These are phyloP conservation scores for Fragaria nilgerrensis DNA, from an alignment of 306 rosid genomes.

Conservation along the genomic window DNA sequence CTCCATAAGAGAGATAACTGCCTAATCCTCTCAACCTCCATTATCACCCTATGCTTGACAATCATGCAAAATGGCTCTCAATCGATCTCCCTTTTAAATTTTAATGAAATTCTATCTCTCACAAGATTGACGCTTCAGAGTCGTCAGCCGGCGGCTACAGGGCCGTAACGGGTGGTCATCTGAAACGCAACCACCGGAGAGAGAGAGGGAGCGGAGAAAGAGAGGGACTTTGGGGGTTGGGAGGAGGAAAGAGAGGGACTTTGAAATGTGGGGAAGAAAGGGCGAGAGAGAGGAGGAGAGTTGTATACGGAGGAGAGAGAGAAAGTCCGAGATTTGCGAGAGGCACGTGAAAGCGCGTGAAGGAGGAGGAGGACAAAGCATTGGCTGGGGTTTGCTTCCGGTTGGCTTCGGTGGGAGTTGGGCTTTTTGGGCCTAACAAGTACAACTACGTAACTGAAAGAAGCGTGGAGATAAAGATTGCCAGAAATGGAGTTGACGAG, in stretches of 20 bases:
- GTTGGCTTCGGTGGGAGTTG: not conserved
- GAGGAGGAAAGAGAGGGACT: not conserved
- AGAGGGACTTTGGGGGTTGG: not conserved
- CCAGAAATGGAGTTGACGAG: not conserved
- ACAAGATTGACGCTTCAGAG: conserved; percentile 18
- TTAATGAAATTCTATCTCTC: not conserved
- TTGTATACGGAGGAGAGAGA: not conserved
- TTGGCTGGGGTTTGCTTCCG: not conserved
- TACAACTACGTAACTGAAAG: not conserved
- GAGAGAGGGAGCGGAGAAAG: not conserved
- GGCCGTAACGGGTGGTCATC: conserved; percentile 14
- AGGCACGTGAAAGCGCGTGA: not conserved
- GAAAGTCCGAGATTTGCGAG: conserved; percentile 1
- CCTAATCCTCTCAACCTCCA: conserved; percentile 56
- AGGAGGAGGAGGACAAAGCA: not conserved
- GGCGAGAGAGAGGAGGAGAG: not conserved
- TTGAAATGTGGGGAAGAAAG: not conserved
- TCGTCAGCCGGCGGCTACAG: conserved; percentile 22
- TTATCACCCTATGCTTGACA: conserved; percentile 3
- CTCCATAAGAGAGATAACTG: conserved; percentile 47
- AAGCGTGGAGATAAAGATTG: not conserved
- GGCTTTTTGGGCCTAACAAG: not conserved
- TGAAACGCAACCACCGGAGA: conserved; percentile 24
- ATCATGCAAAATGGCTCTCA: not conserved
- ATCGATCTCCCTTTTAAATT: not conserved